Conservation (phyloP, 768 basidiomycete genomes). For the Daedaleopsis sinensis region DNA sequence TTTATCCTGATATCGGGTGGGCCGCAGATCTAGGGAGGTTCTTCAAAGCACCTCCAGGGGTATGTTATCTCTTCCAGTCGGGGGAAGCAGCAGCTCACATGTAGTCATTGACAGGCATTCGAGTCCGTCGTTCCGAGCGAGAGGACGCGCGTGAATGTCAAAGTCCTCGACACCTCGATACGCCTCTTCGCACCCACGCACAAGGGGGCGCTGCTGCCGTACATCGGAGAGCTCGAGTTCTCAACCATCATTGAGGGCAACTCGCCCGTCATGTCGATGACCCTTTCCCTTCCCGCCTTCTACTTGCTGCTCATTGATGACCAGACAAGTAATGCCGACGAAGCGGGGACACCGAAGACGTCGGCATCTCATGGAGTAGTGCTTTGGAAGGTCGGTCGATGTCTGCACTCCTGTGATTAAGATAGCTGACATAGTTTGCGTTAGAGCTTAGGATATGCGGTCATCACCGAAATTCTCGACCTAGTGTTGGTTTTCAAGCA, state of each 20-base stretch:
- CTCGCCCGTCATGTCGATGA: conserved; percentile 56
- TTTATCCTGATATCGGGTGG: conserved; percentile 67
- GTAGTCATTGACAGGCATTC: conserved; percentile 62
- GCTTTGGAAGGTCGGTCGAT: conserved; percentile 66
- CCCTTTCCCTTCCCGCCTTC: conserved; percentile 49
- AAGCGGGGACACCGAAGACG: conserved; percentile 22
- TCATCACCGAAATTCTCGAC: conserved; percentile 60
- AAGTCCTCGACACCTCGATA: conserved; percentile 66
- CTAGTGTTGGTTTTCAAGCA: conserved; percentile 49
- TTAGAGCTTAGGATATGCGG: conserved; percentile 69
- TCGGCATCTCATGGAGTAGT: conserved; percentile 39
- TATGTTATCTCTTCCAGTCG: conserved; percentile 41
- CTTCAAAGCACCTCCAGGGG: conserved; percentile 85
- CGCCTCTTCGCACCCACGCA: conserved; percentile 58
- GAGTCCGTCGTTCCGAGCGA: conserved; percentile 93
- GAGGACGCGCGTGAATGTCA: conserved; percentile 70
- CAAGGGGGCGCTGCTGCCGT: conserved; percentile 66
- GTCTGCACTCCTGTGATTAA: not conserved
- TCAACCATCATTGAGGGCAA: conserved; percentile 74
- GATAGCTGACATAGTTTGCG: not conserved
- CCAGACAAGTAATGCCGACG: conserved; percentile 36
- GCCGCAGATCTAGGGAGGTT: conserved; percentile 63
- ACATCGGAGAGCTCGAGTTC: conserved; percentile 69
- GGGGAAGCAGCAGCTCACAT: not conserved
- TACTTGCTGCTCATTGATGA: conserved; percentile 60